These are phyloP conservation scores for Sarcomyxa edulis DNA, from an alignment of 768 basidiomycete genomes.

Conservation along the genomic window DNA sequence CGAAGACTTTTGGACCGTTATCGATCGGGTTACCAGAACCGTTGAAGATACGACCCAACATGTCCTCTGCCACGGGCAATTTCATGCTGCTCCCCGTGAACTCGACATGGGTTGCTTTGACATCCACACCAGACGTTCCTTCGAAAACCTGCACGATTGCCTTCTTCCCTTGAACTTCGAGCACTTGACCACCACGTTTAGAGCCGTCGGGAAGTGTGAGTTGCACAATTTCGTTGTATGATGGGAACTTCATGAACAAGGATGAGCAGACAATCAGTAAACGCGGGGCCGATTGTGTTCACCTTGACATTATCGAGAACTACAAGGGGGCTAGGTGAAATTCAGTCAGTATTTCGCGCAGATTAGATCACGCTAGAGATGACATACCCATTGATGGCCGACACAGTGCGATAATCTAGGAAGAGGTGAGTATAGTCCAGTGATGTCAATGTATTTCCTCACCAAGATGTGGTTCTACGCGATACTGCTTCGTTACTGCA, in stretches of 20 bases:
- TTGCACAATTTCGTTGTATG: slow-evolving; percentile 97
- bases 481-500: slow-evolving; percentile 85
- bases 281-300: slow-evolving; percentile 18
- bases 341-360: slow-evolving; percentile 8
- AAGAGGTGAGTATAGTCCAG: slow-evolving; percentile 9
- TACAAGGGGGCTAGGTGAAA: slow-evolving; percentile 80
- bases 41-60: slow-evolving; percentile 99
- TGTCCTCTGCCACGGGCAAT: slow-evolving; percentile 96
- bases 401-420: slow-evolving; percentile 94
- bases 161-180: slow-evolving; percentile 98
- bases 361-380: slow-evolving; percentile 3
- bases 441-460: slow-evolving; percentile 20
- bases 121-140: slow-evolving; percentile 95
- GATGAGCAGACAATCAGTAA: slow-evolving; percentile 3
- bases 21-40: slow-evolving; percentile 98
- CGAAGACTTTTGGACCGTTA: slow-evolving; percentile 97
- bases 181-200: slow-evolving; percentile 93
- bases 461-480: slow-evolving; percentile 88
- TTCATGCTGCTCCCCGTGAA: slow-evolving; percentile 99
- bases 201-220: slow-evolving; percentile 94
- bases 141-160: slow-evolving; percentile 99
- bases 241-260: slow-evolving; percentile 65
- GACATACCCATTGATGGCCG: slow-evolving; percentile 92
- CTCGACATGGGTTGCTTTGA: slow-evolving; percentile 95
- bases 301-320: slow-evolving; percentile 99